Base-by-base conservation (phyloP, 2,329 filamentous ascomycete species). In the Plenodomus lindquistii region DNA sequence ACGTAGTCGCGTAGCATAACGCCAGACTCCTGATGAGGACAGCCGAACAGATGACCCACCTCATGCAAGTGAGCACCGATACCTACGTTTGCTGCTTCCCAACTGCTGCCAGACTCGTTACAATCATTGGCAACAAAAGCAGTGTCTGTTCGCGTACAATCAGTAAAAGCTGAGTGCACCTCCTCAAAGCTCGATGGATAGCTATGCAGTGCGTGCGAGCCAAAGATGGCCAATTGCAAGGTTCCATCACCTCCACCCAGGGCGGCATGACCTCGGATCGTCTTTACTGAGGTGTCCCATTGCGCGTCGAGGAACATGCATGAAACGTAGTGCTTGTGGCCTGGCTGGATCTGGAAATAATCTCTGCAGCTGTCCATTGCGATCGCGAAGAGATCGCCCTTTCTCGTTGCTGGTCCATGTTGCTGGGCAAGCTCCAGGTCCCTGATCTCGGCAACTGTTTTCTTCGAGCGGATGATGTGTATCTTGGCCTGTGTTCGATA, bases 21-120 rank as follows among this genome's bases (percentile, higher is more conserved):
- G n/a, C 94, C 93, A 21, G 79, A 88, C 65, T 94, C 90, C 67
- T 95, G 91, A 67, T 95, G 89, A 9, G 91, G 90, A 58, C 90
- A 95, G 41, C 93, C 93, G 59, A 97, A 88, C 18, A 96, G 73
- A 73, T 96, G 93, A 3, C 93, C 93, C 0, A 88, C 88, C 73
- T 97, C 91, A 71, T 96, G 93, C 40, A 97, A 73, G 71, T 97
- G 93, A 9, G 91, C 92, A 7, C 93, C 93, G 56, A 97, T 95
- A 22, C 92, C 92, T 52, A 96, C 88, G 61, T 93, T 96, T 20
- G 90, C 91, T n/a, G 91, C 86, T 70, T 97, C 93, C 93, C 93
- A 97, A 39, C 86, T 94, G 67, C 89, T 96, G 19, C 92, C 92
- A 6, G 86, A 87, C 58, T 96, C 89, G 60, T 88, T 88, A 70